Base-by-base conservation (phyloP, 2,329 filamentous ascomycete species). In the Fusarium chaquense region DNA sequence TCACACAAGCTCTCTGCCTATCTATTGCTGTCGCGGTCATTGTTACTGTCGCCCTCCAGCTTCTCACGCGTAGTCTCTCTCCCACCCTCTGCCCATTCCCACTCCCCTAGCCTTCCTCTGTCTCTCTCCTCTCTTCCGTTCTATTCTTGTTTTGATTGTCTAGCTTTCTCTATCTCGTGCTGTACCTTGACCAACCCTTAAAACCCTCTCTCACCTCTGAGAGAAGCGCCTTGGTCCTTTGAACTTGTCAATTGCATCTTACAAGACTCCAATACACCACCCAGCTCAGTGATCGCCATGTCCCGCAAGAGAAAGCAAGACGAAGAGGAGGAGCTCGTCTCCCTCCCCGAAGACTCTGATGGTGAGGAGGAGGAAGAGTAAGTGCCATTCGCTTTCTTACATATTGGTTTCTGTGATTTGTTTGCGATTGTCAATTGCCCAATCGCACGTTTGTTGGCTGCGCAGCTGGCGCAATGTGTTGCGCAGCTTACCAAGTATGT, bases 241-340 rank as follows among this genome's bases (percentile, higher is more conserved):
- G 24, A 40, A 50, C 54, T 24, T 65, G 28, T 43, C 67, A 73
- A 61, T 62, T 54, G 62, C 53, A 63, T 57, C 24, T 51, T 22
- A 9, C 43, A 44, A 44, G 55, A 46, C 53, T 49, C 58, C 35
- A 60, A 47, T 56, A 49, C 57, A 71, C 26, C 62, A 52, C 33
- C 10, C 41, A 47, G 46, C 28, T 28, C 45, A 52, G 53, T 49
- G 56, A 47, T 50, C 35, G 78, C 61, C 66, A 85, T 85, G 83
- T 82, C 83, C 73, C 84, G 84, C 75, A 86, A 86, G 83, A 84
- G 84, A 81, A 85, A 84, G 81, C 82, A 84, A 73, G 83, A 91
- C 33, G 71, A 73, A 49, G 83, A 85, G 70, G 83, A 86, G 62
- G 84, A 86, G 79, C 83, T 87, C 35, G 82, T 87, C 65, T 85